Percentiles rank a stretch among this genome's conserved stretches.
These are phyloP conservation scores for Glycine tomentella DNA, from an alignment of 306 rosid genomes.

Conservation along the genomic window DNA sequence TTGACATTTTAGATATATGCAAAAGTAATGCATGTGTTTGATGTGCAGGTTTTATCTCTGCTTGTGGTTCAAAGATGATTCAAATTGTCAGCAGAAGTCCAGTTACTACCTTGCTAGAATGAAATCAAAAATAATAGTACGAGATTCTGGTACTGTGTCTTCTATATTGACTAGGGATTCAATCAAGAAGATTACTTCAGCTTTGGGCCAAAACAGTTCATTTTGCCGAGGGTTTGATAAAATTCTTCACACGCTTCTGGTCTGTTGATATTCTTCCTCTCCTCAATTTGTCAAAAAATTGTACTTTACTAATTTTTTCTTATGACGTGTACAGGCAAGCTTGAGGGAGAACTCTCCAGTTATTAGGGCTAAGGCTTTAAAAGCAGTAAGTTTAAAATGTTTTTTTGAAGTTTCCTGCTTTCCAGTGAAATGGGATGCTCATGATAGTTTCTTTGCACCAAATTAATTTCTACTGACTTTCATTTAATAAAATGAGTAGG, in stretches of 20 bases:
- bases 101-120: slow-evolving; percentile 74
- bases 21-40: slow-evolving; percentile 46
- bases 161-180: slow-evolving; percentile 78
- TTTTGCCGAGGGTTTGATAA: slow-evolving; percentile 95
- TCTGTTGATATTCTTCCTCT: slow-evolving; percentile 57
- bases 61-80: slow-evolving; percentile 93
- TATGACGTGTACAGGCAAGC: slow-evolving; percentile 67
- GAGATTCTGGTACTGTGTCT: slow-evolving; percentile 76
- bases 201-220: slow-evolving; percentile 88
- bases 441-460: slow-evolving; percentile 16
- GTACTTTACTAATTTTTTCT: slow-evolving; percentile 30
- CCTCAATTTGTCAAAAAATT: slow-evolving; percentile 26
- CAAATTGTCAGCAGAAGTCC: slow-evolving; percentile 75
- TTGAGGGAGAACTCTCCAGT: slow-evolving; percentile 92
- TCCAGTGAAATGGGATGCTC: slow-evolving; percentile 39
- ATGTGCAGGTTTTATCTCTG: slow-evolving; percentile 90
- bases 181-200: slow-evolving; percentile 77
- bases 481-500: slow-evolving; percentile 58
- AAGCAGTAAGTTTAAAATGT: slow-evolving; percentile 71
- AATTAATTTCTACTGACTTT: slow-evolving; percentile 25
- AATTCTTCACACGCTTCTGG: slow-evolving; percentile 90
- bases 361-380: slow-evolving; percentile 93
- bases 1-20: slow-evolving; percentile 39
- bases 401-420: slow-evolving; percentile 25
- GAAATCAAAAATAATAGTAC: slow-evolving; percentile 84